phyloP scores from a whole-genome alignment of 1,284 basidiomycete genomes.

The Ustilago xerochloae region DNA sequence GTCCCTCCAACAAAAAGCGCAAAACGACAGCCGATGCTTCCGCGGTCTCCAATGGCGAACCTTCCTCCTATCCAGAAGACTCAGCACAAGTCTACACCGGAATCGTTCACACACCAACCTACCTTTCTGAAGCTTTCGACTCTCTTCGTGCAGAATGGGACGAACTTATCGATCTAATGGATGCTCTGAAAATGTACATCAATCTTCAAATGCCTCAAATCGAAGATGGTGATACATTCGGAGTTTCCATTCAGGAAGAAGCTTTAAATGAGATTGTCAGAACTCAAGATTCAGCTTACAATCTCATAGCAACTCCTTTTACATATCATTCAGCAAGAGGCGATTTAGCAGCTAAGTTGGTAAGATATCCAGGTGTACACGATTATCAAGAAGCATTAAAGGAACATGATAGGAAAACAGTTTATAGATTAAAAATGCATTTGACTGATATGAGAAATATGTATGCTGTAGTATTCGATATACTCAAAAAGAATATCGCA shows the following conservation, averaged over 20 bases:
- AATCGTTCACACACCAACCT: conserved; percentile 23
- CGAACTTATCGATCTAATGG: conserved; percentile 39
- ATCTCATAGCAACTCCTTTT: conserved; percentile 43
- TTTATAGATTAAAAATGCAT: conserved; percentile 48
- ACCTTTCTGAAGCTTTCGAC: conserved; percentile 21
- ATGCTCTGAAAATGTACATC: conserved; percentile 53
- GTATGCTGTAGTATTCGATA: conserved; percentile 48
- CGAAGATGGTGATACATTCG: conserved; percentile 55
- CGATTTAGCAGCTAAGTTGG: conserved; percentile 44
- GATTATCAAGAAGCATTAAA: conserved; percentile 41
- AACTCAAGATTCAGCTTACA: conserved; percentile 48
- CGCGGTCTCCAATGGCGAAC: conserved; percentile 7
- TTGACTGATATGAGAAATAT: conserved; percentile 46
- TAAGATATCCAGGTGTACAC: conserved; percentile 37
- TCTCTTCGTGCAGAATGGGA: conserved; percentile 49
- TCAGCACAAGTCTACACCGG: conserved; percentile 39
- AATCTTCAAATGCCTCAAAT: conserved; percentile 52
- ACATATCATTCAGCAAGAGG: conserved; percentile 31
- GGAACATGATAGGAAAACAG: conserved; percentile 41
- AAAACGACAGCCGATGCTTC: conserved; percentile 17
- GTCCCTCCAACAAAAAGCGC: conserved; percentile 34
- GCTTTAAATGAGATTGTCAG: conserved; percentile 49
- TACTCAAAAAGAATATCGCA: conserved; percentile 47
- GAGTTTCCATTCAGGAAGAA: conserved; percentile 52
- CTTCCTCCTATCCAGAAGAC: conserved; percentile 1